Evolutionary conservation across 768 basidiomycete genomes (phyloP).

Genomic region (Nevesoporus exiguus): DNA sequence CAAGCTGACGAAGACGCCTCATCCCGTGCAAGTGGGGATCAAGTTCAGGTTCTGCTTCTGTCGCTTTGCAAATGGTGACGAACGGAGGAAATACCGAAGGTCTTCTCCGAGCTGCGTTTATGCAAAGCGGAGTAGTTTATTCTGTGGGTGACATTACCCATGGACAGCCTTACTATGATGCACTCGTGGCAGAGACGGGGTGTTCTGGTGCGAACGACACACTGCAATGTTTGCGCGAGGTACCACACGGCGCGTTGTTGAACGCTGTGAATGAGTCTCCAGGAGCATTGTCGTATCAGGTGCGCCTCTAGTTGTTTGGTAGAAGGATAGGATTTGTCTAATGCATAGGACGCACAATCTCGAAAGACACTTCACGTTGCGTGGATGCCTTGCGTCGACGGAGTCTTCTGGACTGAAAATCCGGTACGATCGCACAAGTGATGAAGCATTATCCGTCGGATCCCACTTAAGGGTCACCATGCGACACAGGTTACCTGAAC

Average conservation of each 20-base stretch:
- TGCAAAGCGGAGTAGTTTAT: conserved; percentile 41
- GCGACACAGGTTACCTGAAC: conserved; percentile 44
- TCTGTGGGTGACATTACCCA: conserved; percentile 18
- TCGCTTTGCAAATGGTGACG: conserved; percentile 28
- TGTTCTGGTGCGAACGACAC: conserved; percentile 30
- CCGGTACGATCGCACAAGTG: conserved; percentile 33
- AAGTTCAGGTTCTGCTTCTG: conserved; percentile 36
- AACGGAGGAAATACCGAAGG: conserved; percentile 21
- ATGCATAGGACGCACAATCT: neutral
- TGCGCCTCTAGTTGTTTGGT: neutral
- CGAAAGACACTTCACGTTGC: conserved; percentile 2
- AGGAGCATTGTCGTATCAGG: conserved; percentile 8
- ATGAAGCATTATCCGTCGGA: conserved; percentile 36
- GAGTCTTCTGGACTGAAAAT: conserved; percentile 33
- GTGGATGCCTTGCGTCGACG: conserved; percentile 40
- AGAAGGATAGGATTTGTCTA: neutral
- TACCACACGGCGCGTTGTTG: conserved; percentile 30
- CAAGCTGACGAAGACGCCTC: neutral
- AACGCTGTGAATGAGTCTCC: conserved; percentile 34
- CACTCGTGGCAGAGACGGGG: conserved; percentile 26
- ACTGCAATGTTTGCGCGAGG: conserved; percentile 33
- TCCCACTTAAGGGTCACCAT: conserved; percentile 48
- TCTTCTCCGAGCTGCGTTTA: conserved; percentile 18
- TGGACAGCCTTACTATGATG: conserved; percentile 29
- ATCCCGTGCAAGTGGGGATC: conserved; percentile 29